A percentile compares a stretch with the other conserved stretches of the same genome.
Conservation (phyloP, 2,329 filamentous ascomycete species). For the Myriosclerotinia duriaeana region DNA sequence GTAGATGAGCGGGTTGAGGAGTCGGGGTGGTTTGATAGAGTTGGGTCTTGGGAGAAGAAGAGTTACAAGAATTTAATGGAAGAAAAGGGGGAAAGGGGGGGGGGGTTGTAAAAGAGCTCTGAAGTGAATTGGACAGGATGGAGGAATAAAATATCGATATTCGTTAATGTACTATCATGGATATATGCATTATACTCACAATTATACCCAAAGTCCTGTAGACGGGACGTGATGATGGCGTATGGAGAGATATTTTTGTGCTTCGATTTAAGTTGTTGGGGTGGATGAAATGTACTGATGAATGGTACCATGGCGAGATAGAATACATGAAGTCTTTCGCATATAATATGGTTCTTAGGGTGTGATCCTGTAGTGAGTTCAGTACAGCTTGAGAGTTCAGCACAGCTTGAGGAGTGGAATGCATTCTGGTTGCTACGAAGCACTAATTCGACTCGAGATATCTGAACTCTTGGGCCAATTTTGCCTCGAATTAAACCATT, state of each 20-base stretch:
- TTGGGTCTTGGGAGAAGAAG: neutral
- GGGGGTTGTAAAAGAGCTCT: neutral
- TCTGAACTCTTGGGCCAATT: neutral
- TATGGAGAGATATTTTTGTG: neutral
- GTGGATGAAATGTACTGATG: neutral
- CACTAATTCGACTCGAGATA: too few species aligned
- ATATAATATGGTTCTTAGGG: neutral
- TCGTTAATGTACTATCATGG: constrained; percentile 5
- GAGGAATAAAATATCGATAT: neutral
- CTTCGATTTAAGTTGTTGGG: neutral
- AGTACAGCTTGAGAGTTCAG: neutral
- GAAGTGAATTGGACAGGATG: neutral
- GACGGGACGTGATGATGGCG: constrained; percentile 17
- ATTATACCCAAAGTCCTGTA: constrained; percentile 12
- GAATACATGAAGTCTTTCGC: neutral
- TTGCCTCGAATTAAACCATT: too few species aligned
- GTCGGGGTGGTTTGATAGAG: neutral
- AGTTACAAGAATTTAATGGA: neutral
- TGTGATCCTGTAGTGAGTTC: neutral
- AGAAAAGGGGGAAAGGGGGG: neutral
- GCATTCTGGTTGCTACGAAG: neutral
- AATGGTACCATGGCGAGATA: neutral
- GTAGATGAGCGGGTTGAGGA: neutral
- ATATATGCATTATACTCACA: constrained; percentile 16
- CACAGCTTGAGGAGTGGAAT: neutral